These are phyloP conservation scores for Hsuehochloa calcarea DNA, from an alignment of 176 grass and related monocot species.

Conservation along the genomic window DNA sequence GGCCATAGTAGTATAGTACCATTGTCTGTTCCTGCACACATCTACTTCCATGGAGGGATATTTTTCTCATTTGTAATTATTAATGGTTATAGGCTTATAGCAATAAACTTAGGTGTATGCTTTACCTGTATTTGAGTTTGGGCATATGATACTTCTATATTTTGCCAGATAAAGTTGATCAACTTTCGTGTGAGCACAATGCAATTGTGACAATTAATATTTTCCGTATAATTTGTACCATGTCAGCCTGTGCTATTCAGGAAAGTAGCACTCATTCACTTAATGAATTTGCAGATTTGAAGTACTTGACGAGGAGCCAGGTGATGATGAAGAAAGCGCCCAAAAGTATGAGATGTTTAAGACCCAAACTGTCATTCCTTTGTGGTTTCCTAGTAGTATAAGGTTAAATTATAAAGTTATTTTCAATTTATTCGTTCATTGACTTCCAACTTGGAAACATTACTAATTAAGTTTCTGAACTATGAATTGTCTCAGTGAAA, in stretches of 20 bases:
- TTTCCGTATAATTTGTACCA: neutral
- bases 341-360: conserved; percentile 64
- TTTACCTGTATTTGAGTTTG: neutral
- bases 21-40: no score
- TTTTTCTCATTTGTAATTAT: neutral
- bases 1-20: no score
- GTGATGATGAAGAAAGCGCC: conserved; percentile 91
- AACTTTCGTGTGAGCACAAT: neutral
- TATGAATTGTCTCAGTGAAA: neutral
- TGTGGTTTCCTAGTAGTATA: conserved; percentile 28
- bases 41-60: neutral
- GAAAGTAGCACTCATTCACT: conserved; percentile 13
- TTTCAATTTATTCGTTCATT: conserved; percentile 14
- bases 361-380: conserved; percentile 27
- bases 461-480: neutral
- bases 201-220: neutral
- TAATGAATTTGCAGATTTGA: conserved; percentile 70
- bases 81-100: neutral
- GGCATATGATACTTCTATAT: neutral
- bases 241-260: neutral
- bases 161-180: neutral
- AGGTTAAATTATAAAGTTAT: neutral
- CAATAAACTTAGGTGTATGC: neutral
- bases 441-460: neutral
- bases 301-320: conserved; percentile 94